A percentile compares a stretch with the other conserved stretches of the same genome.
Conservation (phyloP, 306 rosid species). For the Corylus avellana region DNA sequence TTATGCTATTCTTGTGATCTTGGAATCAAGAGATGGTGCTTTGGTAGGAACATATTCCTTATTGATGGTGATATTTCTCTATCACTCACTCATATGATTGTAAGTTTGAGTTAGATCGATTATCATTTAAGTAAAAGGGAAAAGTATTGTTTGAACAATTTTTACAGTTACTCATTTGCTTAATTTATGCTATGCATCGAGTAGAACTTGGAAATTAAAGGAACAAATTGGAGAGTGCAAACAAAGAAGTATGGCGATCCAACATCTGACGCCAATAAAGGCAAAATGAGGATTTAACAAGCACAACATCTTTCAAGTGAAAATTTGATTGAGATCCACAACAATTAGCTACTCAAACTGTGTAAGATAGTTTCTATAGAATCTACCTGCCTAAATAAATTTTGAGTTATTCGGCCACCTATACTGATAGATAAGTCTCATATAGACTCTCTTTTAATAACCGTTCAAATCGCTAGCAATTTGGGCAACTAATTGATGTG, state of each 20-base stretch:
- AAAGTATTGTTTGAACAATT: background rate
- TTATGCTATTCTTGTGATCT: background rate
- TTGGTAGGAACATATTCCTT: background rate
- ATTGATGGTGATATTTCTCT: background rate
- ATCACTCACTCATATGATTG: too few species aligned
- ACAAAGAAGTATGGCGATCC: background rate
- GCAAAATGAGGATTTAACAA: background rate
- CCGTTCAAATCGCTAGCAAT: too few species aligned
- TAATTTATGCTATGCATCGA: background rate
- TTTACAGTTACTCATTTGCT: background rate
- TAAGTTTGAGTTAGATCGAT: too few species aligned
- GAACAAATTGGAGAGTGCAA: background rate
- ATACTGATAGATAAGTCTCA: too few species aligned
- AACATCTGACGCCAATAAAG: background rate
- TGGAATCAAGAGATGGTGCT: background rate
- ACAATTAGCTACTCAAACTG: too few species aligned
- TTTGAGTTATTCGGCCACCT: too few species aligned
- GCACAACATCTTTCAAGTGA: background rate
- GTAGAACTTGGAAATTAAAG: background rate
- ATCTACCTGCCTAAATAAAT: too few species aligned
- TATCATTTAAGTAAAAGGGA: too few species aligned
- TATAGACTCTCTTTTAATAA: too few species aligned
- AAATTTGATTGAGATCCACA: too few species aligned
- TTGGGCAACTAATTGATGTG: too few species aligned
- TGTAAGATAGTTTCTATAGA: too few species aligned